Base-by-base conservation (phyloP, 2,329 filamentous ascomycete species). In the Penicillium sp. region DNA sequence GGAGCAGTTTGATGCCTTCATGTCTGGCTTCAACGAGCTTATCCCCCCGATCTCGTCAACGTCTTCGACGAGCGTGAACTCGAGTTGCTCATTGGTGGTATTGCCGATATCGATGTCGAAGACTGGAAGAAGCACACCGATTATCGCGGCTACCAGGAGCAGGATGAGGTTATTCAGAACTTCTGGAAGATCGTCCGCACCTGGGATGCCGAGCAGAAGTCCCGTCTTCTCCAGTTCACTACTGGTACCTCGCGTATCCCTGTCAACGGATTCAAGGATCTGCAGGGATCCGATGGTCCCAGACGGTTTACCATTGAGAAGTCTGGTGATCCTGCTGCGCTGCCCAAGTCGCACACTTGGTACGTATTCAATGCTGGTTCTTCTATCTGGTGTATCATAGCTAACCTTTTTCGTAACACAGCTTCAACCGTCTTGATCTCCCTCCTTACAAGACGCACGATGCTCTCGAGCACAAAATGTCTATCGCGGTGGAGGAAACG, bases 81-180 rank as follows among this genome's bases (percentile, higher is more conserved):
- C 48, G 94, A 99, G 78, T 80, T 99, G 66, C 83, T 99, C 66
- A 97, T 99, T 72, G 94, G 94, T 65, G 94, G 94, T 83, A 99
- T 99, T 68, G 94, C 94, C n/a, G 94, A 99, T 78, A 99, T 99
- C 67, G 94, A 99, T 71, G 93, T 99, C 17, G 94, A 99, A 60
- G 94, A 99, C 78, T 99, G 94, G 94, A 97, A 99, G 89, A 99
- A 99, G 82, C 94, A 99, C 79, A 99, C 94, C 47, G 94, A 99
- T 73, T 99, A 99, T 78, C 89, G 94, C 68, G 94, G 94, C 54
- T 99, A 99, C 83, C 97, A 96, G 10, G 94, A 99, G 78, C 92
- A 88, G 57, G 94, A 99, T 69, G 91, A 97, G 72, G 94, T 99
- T 27, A 94, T 99, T 65, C 90, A 96, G 76, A 93, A 96, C 81